Evolutionary conservation across 2,329 filamentous ascomycete species (phyloP), one percentile per base, ranked within the genome.

Genomic region (Talaromyces sp.): DNA sequence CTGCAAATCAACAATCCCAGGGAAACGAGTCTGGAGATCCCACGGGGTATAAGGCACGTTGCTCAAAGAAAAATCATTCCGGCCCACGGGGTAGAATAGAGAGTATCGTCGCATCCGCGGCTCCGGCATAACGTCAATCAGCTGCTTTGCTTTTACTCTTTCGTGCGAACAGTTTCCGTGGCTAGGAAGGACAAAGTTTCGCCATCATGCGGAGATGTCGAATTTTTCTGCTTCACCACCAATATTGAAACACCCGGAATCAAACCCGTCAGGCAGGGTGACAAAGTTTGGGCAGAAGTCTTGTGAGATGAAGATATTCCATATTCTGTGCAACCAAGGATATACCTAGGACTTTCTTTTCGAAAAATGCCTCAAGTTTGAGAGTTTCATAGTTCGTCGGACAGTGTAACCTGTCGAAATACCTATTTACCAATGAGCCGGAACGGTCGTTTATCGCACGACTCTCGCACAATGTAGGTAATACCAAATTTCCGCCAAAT

Each of bases 71-170:
- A 56, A 56, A 54, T 6, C 31, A 39, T 59, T 59, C 56, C 56
- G 56, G 56, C 37, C 61, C 61, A 62, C 37, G 61, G 61, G 61
- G 61, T 56, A 13, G 37, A 27, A 41, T 31, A 45, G 19, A 45
- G 19, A 59, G 37, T 45, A 25, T 33, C 47, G 33, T 52, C 31
- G 31, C 45, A 49, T 62, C 60, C 60, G 33, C 47, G 47, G 60
- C 60, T 54, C 60, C 37, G 47, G 9, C 22, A 41, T 35, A 35
- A 41, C 41, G 19, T 61, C 13, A 33, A 61, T 37, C 59, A 61
- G 59, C 19, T 37, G 31, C 13, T 45, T 22, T 9, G 13, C 33
- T 22, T 54, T 54, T 19, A 35, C 31, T 49, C 22, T 49, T 3
- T 11, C 8, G n/a, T 13, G 31, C 31, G n/a, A 39, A 15, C n/a